phyloP scores from a whole-genome alignment of 2,329 filamentous ascomycete species.

The Colletotrichum chrysophilum region DNA sequence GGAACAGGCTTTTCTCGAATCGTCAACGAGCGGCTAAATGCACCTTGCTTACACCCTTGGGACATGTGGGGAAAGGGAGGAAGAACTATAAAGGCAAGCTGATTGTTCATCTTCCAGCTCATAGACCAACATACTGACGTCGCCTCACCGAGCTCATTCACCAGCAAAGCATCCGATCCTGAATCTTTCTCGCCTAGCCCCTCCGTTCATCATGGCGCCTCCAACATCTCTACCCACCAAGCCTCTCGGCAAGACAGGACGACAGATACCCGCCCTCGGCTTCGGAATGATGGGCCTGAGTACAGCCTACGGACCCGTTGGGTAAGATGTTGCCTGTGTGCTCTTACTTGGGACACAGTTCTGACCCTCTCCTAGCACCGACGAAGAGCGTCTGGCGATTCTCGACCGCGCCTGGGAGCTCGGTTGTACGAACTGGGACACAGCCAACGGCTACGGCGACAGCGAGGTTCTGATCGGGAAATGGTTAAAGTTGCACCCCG shows the following conservation, averaged over 20 bases:
- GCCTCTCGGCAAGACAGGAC: slow-evolving; percentile 48
- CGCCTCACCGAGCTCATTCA: neutral
- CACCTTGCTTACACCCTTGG: neutral
- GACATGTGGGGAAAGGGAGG: neutral
- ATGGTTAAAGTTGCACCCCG: neutral
- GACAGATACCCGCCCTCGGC: slow-evolving; percentile 48
- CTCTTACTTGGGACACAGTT: neutral
- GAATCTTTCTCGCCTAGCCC: neutral
- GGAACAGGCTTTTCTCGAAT: neutral
- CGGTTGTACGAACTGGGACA: neutral
- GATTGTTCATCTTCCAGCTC: neutral
- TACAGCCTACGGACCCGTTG: slow-evolving; percentile 35
- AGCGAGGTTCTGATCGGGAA: neutral
- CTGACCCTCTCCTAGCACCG: neutral
- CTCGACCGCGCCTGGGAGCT: neutral
- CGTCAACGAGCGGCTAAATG: neutral
- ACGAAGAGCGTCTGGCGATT: neutral
- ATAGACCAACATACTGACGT: neutral
- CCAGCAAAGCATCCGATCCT: neutral
- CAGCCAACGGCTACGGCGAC: neutral
- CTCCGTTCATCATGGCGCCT: neutral
- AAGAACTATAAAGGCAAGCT: neutral
- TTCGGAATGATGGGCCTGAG: slow-evolving; percentile 50
- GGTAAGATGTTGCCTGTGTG: slow-evolving; percentile 35
- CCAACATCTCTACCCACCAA: neutral